Evolutionary conservation across 352 stramenopile species (phyloP).

Genomic region (Pythium sukuiense): DNA sequence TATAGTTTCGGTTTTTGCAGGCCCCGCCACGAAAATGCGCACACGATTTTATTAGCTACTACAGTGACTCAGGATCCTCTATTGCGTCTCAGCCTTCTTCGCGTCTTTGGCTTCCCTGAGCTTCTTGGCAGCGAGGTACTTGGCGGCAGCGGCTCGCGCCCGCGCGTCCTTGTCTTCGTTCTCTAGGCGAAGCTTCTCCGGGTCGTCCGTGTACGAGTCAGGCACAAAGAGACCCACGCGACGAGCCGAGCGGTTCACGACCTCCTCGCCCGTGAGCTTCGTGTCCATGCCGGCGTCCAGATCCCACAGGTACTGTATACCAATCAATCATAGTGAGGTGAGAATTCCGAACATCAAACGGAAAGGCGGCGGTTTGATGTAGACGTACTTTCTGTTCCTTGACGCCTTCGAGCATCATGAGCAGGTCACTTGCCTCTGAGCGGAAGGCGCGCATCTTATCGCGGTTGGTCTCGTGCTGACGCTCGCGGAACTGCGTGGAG

Average conservation of each 20-base stretch:
- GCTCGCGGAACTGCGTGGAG: constrained; percentile 54
- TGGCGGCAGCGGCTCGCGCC: constrained; percentile 40
- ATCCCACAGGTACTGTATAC: constrained; percentile 63
- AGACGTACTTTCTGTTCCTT: constrained; percentile 71
- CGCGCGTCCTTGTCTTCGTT: constrained; percentile 29
- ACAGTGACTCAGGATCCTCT: not conserved
- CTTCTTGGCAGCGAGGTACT: constrained; percentile 60
- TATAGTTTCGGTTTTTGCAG: constrained; percentile 1
- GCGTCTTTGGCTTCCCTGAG: constrained; percentile 36
- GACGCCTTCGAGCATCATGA: constrained; percentile 68
- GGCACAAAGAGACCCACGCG: constrained; percentile 77
- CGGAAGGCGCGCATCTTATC: constrained; percentile 70
- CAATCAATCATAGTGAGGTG: not conserved
- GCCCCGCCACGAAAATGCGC: constrained; percentile 17
- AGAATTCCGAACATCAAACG: not conserved
- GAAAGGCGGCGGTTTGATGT: not conserved
- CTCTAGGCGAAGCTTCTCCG: constrained; percentile 37
- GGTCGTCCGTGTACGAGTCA: constrained; percentile 63
- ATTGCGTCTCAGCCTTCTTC: constrained; percentile 3
- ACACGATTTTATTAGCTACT: constrained; percentile 24
- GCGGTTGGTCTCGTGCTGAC: constrained; percentile 75
- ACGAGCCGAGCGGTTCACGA: constrained; percentile 74
- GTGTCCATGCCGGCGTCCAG: constrained; percentile 71
- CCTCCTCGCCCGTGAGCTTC: constrained; percentile 64
- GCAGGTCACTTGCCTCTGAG: constrained; percentile 65